Evolutionary conservation across 2,329 filamentous ascomycete genomes (phyloP).

Genomic region (Neurospora crassa): DNA sequence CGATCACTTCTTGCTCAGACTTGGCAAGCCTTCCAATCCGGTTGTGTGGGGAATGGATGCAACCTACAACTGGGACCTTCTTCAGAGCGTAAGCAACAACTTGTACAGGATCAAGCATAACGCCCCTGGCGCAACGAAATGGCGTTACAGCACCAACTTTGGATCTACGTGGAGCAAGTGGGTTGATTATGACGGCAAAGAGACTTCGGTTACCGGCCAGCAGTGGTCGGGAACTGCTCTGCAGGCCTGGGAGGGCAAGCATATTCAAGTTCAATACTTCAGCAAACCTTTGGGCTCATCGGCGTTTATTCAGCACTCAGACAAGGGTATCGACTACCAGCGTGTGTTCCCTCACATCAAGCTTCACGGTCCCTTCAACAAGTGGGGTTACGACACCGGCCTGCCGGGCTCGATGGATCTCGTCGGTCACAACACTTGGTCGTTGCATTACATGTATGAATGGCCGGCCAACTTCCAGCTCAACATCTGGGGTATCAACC

Average conservation of each 20-base stretch:
- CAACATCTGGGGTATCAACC: constrained; percentile 59
- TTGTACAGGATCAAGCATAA: constrained; percentile 43
- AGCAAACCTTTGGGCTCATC: constrained; percentile 48
- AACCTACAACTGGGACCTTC: constrained; percentile 48
- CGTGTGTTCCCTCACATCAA: constrained; percentile 53
- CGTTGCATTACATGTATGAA: constrained; percentile 51
- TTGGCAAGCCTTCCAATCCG: constrained; percentile 48
- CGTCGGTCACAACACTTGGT: constrained; percentile 41
- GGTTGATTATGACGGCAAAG: constrained; percentile 43
- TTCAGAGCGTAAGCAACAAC: constrained; percentile 27
- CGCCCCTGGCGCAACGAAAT: constrained; percentile 52
- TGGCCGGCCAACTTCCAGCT: constrained; percentile 53
- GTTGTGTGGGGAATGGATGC: constrained; percentile 45
- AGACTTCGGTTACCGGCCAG: constrained; percentile 35
- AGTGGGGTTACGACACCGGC: constrained; percentile 54
- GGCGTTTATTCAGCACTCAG: constrained; percentile 50
- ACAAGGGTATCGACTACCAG: constrained; percentile 29
- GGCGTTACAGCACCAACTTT: constrained; percentile 53
- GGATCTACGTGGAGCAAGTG: constrained; percentile 50
- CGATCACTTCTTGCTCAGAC: constrained; percentile 53
- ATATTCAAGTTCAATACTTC: constrained; percentile 56
- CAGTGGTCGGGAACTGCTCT: constrained; percentile 48
- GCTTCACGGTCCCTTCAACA: constrained; percentile 52
- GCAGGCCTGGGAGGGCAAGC: constrained; percentile 52
- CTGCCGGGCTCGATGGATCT: constrained; percentile 42